Evolutionary conservation across 2,329 filamentous ascomycete genomes (phyloP), one percentile per base, ranked within the genome.

Genomic region (Trichoderma polysporum): DNA sequence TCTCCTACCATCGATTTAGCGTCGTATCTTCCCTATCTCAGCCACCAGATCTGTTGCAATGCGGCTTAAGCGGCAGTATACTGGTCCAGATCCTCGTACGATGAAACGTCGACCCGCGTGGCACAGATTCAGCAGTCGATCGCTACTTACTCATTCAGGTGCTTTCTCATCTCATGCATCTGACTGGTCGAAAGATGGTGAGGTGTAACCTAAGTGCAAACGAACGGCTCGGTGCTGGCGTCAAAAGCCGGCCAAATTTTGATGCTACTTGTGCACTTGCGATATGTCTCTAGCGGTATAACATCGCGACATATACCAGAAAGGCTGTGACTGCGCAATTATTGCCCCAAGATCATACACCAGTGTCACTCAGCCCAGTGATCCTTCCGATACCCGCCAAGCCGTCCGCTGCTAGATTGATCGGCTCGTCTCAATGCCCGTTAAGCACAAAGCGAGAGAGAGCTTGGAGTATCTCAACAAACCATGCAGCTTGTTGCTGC

Each of bases 61-160:
- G 60, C 52, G 58, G 49, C 59, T 54, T 52, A 39, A 53, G 59
- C 27, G 50, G 50, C 35, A 57, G 47, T 35, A 35, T 60, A 31
- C 49, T 66, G 49, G 56, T 47, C 35, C 56, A 66, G 47, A 49
- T 68, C 60, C 60, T 60, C 53, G 50, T 53, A 63, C 45, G 56
- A 52, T 54, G 52, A 66, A 63, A 63, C 64, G 27, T 29, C 10
- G 45, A 13, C 35, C 61, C 37, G 58, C 35, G 73, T 79, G 67
- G 69, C 76, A 81, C 80, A 73, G 69, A 76, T 76, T 73, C 78
- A 77, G 75, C 79, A 68, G 58, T 45, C 52, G 33, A 53, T 62
- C 59, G 47, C 25, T 62, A 37, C 22, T 35, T 68, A n/a, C 45
- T 37, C 49, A 65, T 27, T n/a, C 54, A 52, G 47, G 45, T 56